phyloP scores from a whole-genome alignment of 1,139 yeast genomes.

The Candida tetrigidarum region DNA sequence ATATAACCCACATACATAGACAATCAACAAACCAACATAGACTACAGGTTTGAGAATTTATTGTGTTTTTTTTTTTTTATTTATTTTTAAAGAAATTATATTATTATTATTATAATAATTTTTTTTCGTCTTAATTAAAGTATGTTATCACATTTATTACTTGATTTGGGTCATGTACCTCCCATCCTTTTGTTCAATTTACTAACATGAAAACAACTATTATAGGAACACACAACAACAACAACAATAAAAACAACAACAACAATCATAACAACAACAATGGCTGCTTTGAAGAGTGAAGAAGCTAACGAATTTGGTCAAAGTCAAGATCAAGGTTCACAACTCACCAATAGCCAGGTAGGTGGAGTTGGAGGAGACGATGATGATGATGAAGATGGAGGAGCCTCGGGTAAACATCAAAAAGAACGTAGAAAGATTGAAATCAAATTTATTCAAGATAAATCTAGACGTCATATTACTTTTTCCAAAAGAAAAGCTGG shows the following conservation, averaged over 20 bases:
- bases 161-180: too few relatives aligned
- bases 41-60: neutral
- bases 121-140: too few relatives aligned
- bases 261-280: too few relatives aligned
- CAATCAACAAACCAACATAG: neutral
- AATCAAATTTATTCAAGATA: conserved; percentile 95
- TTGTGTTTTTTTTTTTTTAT: too few relatives aligned
- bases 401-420: conserved; percentile 55
- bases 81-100: too few relatives aligned
- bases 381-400: conserved; percentile 76
- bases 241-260: too few relatives aligned
- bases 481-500: conserved; percentile 98
- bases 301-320: conserved; percentile 35
- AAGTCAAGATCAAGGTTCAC: conserved; percentile 17
- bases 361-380: conserved; percentile 32
- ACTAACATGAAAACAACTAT: neutral
- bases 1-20: neutral
- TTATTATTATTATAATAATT: too few relatives aligned
- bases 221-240: too few relatives aligned
- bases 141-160: neutral
- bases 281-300: conserved; percentile 33
- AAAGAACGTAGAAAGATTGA: conserved; percentile 97
- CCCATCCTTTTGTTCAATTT: too few relatives aligned
- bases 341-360: conserved; percentile 9
- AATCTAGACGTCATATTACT: conserved; percentile 96